Base-by-base conservation (phyloP, 2,329 filamentous ascomycete genomes). In the Ascochyta rabiei region DNA sequence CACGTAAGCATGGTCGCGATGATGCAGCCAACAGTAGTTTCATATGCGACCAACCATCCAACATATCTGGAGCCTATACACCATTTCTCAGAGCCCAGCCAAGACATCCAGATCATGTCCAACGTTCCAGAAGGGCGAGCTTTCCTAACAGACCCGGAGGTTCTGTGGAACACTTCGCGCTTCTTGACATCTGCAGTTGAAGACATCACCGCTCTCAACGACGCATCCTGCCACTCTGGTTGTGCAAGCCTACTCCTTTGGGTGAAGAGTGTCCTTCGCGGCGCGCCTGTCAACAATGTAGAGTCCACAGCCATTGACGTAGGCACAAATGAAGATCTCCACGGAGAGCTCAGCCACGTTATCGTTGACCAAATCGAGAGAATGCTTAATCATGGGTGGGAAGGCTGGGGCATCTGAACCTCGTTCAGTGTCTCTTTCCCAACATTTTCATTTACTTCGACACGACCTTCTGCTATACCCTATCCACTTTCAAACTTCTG, bases 261-360 rank as follows among this genome's bases (percentile, higher is more conserved):
- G 71, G 63, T 68, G 1, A 73, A 73, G 48, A 65, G 70, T 42
- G 59, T 64, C 2, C 49, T 74, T 1, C 66, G 64, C 15, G 64
- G 61, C 18, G 15, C 8, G 4, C 24, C 23, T 13, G 7, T 15
- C 4, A 62, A 56, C 31, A 58, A 23, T 4, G 16, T 30, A 15
- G 10, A 24, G 10, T 4, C 50, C 15, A 40, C 60, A 16, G 47
- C 58, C 10, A 24, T 52, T 4, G 61, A 55, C 41, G 47, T 50
- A 9, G 47, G 54, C 26, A 35, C 51, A n/a, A 55, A 64, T 33
- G 61, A 57, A 2, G 64, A 68, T 16, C 48, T 64, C 2, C 61
- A 64, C 12, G 72, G 71, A 2, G 71, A 74, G 45, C 59, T 74
- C 5, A 53, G 73, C 15, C 64, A 72, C 24, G 63, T 66, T 5